Evolutionary conservation across 2,329 filamentous ascomycete species (phyloP), one percentile per base, ranked within the genome.

Genomic region (Chrysoporthe puriensis): DNA sequence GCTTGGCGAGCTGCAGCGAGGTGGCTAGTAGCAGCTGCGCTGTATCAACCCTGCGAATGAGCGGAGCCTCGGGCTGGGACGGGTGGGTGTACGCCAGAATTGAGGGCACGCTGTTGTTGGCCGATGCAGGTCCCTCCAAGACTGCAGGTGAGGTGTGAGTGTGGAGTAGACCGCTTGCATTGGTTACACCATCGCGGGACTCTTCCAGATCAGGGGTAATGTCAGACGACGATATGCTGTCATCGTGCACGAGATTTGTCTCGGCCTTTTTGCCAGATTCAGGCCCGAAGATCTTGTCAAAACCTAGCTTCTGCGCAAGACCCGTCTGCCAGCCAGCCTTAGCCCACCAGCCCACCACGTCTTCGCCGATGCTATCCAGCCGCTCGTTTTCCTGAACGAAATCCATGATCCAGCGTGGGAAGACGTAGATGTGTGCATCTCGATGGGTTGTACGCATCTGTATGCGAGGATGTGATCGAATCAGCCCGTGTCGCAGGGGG

Each of bases 261-360:
- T 76, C 76, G 2, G 74, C 66, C n/a, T 74, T 67, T 76, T 82
- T 75, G 18, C n/a, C 42, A 46, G 44, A 42, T 21, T 58, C 59
- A 4, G 76, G 74, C 16, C 85, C 83, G 62, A 96, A 83, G 4
- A 95, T 86, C 57, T 90, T 84, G 62, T 86, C 82, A 63, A 97
- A 81, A 1, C 89, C 87, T 8, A 98, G 84, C 78, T 97, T 97
- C 63, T 91, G 88, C 0, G 87, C 88, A 3, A 97, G 82, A 0
- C 93, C 92, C 3, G 86, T 83, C 78, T 98, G 94, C 96, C 96
- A 99, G 65, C 90, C 89, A 0, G 95, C 89, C 77, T 98, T 98
- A 44, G 94, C 93, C 94, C 94, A 97, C 91, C 93, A 97, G 7
- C 94, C 94, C 18, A 98, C 83, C 6, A 97, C 88, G 74, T 98